Evolutionary conservation across 441 rosid genomes (phyloP).

Genomic region (Macaranga tanarius): DNA sequence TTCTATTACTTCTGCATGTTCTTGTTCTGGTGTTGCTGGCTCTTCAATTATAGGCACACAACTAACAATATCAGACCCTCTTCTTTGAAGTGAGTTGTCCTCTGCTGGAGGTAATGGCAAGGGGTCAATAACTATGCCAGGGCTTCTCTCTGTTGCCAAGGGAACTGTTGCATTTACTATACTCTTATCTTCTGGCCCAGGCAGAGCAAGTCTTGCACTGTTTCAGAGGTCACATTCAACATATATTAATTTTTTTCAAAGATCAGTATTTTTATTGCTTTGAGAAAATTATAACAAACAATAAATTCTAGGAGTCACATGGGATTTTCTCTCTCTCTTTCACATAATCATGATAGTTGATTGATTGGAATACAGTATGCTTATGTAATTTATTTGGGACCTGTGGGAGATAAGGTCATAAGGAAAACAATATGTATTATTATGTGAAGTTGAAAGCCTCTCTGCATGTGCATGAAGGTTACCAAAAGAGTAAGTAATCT

Average conservation of each 20-base stretch:
- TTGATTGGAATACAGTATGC: neutral
- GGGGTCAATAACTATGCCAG: constrained; percentile 35
- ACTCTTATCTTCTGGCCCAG: constrained; percentile 78
- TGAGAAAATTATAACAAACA: neutral
- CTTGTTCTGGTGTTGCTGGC: constrained; percentile 78
- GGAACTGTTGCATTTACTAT: constrained; percentile 48
- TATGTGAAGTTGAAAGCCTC: neutral
- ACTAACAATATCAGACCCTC: constrained; percentile 23
- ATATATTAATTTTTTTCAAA: constrained; percentile 9
- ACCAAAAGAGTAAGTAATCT: neutral
- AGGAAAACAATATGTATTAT: neutral
- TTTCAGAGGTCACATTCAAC: constrained; percentile 27
- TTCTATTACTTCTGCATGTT: constrained; percentile 40
- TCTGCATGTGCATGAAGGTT: neutral
- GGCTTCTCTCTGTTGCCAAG: constrained; percentile 33
- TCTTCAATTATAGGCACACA: constrained; percentile 79
- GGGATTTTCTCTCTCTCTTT: neutral
- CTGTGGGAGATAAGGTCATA: neutral
- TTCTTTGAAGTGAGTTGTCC: constrained; percentile 31
- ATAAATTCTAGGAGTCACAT: neutral
- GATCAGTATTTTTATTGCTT: neutral
- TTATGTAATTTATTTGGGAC: neutral
- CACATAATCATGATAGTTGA: neutral
- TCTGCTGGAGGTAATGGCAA: constrained; percentile 47
- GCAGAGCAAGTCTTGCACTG: constrained; percentile 95